Evolutionary conservation across 2,329 filamentous ascomycete genomes (phyloP), one percentile per base, ranked within the genome.

Genomic region (Fusarium phyllophilum): DNA sequence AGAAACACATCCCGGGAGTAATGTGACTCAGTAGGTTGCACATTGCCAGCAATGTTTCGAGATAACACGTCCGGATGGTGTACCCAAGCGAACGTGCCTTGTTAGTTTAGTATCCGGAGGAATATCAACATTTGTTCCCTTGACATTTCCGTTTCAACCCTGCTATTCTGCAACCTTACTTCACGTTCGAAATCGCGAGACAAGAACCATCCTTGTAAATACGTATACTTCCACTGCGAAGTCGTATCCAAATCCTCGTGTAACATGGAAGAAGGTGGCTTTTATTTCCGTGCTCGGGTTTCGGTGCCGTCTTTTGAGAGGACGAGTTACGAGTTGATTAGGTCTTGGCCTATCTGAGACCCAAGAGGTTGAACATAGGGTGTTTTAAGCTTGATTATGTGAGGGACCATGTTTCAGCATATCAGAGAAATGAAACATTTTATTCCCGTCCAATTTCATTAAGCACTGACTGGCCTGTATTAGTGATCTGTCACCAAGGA

Each of bases 51-150:
- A 22, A 33, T n/a, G 29, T 52, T 44, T 49, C 26, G 48, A 52
- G 72, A 74, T 61, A 72, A 49, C 51, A 59, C 39, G n/a, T 38
- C 44, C 56, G 71, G 68, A 49, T 62, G 44, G 39, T 46, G 68
- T 72, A 72, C 63, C 68, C 71, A 58, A 58, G 68, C 45, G 38
- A 52, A 58, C 29, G 33, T 44, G 39, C 31, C 31, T 26, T 45
- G 54, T 49, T 17, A 39, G 49, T 52, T 24, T 14, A 20, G 12
- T 26, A 20, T 24, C 48, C 17, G 29, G 36, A 44, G 66, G 46
- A 66, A 41, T 54, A 48, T 54, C 66, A 41, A 49, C 20, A n/a
- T 26, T 41, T 36, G 45, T 51, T 48, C 41, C 39, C 51, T 54
- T 46, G 51, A 49, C 34, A 55, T 67, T 66, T 20, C 70, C 56